A percentile compares a stretch with the other conserved stretches of the same genome.
These are phyloP conservation scores for Amborella trichopoda DNA, from an alignment of 164 flowering plant species.

Conservation along the genomic window DNA sequence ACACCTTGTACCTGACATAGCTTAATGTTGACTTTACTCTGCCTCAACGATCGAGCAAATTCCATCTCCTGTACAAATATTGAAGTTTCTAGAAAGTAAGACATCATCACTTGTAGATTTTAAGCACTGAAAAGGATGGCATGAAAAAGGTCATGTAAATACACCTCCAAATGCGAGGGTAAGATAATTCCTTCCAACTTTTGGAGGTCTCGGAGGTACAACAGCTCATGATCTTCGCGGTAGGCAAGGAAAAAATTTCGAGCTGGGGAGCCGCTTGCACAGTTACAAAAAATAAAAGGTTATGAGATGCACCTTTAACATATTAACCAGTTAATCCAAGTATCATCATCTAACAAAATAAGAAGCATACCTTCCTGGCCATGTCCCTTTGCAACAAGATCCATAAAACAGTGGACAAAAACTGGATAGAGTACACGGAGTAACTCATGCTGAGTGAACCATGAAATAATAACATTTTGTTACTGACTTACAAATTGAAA, in stretches of 20 bases:
- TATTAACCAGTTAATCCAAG: neutral
- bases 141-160: constrained; percentile 1
- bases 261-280: constrained; percentile 38
- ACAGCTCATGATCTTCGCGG: constrained; percentile 89
- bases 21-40: constrained; percentile 75
- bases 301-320: too few relatives aligned
- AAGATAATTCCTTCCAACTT: constrained; percentile 92
- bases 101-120: neutral
- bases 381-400: constrained; percentile 82
- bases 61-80: constrained; percentile 75
- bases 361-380: constrained; percentile 65
- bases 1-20: constrained; percentile 93
- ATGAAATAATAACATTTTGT: too few relatives aligned
- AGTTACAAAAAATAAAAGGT: too few relatives aligned
- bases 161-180: constrained; percentile 88
- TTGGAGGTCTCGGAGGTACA: constrained; percentile 82
- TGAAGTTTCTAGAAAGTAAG: neutral
- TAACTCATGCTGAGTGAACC: constrained; percentile 97
- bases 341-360: constrained; percentile 1
- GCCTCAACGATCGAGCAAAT: constrained; percentile 83
- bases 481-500: too few relatives aligned
- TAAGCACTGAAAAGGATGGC: neutral
- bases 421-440: constrained; percentile 93
- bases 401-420: constrained; percentile 93
- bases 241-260: constrained; percentile 73